phyloP scores from a whole-genome alignment of 2,329 filamentous ascomycete genomes.

The Beauveria varroae region DNA sequence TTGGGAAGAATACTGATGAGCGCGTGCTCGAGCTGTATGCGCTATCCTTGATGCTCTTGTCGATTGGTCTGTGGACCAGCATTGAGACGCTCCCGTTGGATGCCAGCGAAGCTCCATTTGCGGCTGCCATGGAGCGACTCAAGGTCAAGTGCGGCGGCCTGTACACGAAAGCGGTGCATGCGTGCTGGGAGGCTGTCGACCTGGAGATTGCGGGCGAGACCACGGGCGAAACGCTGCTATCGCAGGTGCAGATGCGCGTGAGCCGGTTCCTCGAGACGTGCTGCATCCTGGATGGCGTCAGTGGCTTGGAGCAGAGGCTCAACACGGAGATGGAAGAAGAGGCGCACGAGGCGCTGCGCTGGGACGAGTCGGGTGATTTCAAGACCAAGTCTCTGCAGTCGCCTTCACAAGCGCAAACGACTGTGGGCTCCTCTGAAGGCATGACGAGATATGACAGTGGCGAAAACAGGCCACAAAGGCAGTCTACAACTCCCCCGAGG shows the following conservation, averaged over 20 bases:
- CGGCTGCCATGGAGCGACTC: slow-evolving; percentile 55
- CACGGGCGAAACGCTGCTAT: slow-evolving; percentile 44
- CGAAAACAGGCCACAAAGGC: background rate
- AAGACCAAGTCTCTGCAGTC: background rate
- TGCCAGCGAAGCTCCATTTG: slow-evolving; percentile 42
- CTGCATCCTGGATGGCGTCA: slow-evolving; percentile 50
- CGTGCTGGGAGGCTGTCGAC: slow-evolving; percentile 65
- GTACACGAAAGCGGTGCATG: slow-evolving; percentile 67
- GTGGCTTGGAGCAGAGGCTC: slow-evolving; percentile 46
- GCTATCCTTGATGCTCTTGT: slow-evolving; percentile 64
- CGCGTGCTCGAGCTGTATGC: slow-evolving; percentile 64
- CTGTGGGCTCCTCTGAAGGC: background rate
- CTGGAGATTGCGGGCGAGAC: slow-evolving; percentile 43
- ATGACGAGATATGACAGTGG: background rate
- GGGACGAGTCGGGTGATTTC: background rate
- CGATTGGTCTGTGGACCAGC: slow-evolving; percentile 68
- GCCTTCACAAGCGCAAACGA: background rate
- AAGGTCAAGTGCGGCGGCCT: slow-evolving; percentile 63
- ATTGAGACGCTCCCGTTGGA: slow-evolving; percentile 46
- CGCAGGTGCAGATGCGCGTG: slow-evolving; percentile 44
- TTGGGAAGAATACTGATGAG: slow-evolving; percentile 43
- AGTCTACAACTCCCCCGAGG: background rate
- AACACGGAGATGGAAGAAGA: slow-evolving; percentile 36
- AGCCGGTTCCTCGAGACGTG: slow-evolving; percentile 56
- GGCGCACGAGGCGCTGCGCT: background rate